These are phyloP conservation scores for Fomitopsis palustris DNA, from an alignment of 1,284 basidiomycete genomes.

Conservation along the genomic window DNA sequence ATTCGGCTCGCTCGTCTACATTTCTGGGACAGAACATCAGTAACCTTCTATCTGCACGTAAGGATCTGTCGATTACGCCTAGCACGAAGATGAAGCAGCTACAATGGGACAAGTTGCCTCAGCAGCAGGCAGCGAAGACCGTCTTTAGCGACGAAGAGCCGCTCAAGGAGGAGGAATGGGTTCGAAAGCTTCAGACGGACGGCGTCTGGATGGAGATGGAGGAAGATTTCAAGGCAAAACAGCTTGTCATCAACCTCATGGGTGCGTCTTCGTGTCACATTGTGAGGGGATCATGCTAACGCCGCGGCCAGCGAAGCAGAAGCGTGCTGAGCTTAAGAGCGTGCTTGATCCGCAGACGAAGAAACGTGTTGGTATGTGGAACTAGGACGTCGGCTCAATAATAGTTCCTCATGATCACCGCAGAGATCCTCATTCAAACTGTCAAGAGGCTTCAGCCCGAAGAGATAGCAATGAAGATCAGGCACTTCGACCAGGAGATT, in stretches of 20 bases:
- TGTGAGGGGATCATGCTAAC: background rate
- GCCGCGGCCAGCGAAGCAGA: slow-evolving; percentile 59
- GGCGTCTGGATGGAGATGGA: slow-evolving; percentile 97
- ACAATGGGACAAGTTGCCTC: slow-evolving; percentile 97
- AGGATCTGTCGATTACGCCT: slow-evolving; percentile 84
- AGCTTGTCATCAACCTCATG: slow-evolving; percentile 82
- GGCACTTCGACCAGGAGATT: slow-evolving; percentile 80
- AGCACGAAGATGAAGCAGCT: slow-evolving; percentile 95
- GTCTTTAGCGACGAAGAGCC: slow-evolving; percentile 77
- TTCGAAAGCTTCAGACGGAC: slow-evolving; percentile 75
- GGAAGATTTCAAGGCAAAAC: slow-evolving; percentile 97
- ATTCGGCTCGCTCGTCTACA: slow-evolving; percentile 55
- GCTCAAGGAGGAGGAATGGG: slow-evolving; percentile 71
- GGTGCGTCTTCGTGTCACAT: slow-evolving; percentile 38
- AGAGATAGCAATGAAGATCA: slow-evolving; percentile 79
- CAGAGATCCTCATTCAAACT: slow-evolving; percentile 88
- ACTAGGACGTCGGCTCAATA: background rate
- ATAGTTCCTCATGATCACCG: background rate
- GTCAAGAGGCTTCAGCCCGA: slow-evolving; percentile 82
- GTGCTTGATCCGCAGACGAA: slow-evolving; percentile 89
- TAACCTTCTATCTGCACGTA: slow-evolving; percentile 61
- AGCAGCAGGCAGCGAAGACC: slow-evolving; percentile 80
- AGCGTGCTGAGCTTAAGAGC: slow-evolving; percentile 82
- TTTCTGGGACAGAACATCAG: slow-evolving; percentile 56
- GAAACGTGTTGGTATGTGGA: slow-evolving; percentile 78